A percentile compares a stretch with the other conserved stretches of the same genome.
phyloP scores from a whole-genome alignment of 805 yeast genomes.

The Huiozyma naganishii region DNA sequence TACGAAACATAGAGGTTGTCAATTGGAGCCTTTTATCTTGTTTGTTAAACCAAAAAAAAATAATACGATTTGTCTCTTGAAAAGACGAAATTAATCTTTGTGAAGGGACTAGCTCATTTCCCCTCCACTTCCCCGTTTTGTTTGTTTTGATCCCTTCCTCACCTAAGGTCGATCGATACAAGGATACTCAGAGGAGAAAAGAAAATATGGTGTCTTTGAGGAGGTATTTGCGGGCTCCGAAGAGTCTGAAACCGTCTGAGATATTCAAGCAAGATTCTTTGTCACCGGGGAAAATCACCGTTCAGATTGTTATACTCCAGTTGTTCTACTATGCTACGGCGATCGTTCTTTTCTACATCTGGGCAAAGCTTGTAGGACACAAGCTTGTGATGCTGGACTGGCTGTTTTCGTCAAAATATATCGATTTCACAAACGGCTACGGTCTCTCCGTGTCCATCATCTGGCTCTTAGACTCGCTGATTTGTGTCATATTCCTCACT shows the following conservation, averaged over 20 bases:
- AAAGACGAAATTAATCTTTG: too few species aligned
- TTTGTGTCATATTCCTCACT: conserved; percentile 77
- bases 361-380: conserved; percentile 62
- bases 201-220: conserved; percentile 16
- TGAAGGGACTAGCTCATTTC: too few species aligned
- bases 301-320: conserved; percentile 74
- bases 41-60: too few species aligned
- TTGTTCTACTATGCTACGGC: conserved; percentile 71
- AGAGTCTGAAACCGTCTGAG: conserved; percentile 21
- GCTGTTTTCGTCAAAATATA: conserved; percentile 72
- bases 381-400: conserved; percentile 49
- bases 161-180: too few species aligned
- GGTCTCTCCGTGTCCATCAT: conserved; percentile 65
- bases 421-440: conserved; percentile 63
- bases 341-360: conserved; percentile 47
- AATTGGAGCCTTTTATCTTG: too few species aligned
- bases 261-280: conserved; percentile 33
- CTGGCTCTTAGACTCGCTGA: conserved; percentile 76
- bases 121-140: too few species aligned
- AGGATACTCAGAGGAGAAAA: too few species aligned
- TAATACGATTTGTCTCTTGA: too few species aligned
- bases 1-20: too few species aligned
- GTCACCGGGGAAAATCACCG: conserved; percentile 48
- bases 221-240: conserved; percentile 23
- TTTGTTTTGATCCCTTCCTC: too few species aligned